Percentiles rank a stretch among this genome's conserved stretches.
These are phyloP conservation scores for Cicer cuneatum DNA, from an alignment of 306 rosid species.

Conservation along the genomic window DNA sequence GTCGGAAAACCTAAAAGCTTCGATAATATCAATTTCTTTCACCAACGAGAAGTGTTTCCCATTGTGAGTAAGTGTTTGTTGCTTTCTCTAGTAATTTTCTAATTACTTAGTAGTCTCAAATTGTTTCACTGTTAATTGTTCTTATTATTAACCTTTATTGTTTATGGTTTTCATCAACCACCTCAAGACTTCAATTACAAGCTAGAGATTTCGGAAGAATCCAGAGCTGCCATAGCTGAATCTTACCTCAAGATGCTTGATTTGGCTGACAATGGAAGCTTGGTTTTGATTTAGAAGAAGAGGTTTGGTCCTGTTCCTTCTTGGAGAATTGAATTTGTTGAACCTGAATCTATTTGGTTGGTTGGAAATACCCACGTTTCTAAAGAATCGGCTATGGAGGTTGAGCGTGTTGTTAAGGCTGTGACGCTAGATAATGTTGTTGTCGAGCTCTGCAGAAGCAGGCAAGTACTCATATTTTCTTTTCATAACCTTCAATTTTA, in stretches of 20 bases:
- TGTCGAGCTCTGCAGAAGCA: constrained; percentile 88
- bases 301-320: too few relatives aligned
- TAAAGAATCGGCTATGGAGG: constrained; percentile 61
- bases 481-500: too few relatives aligned
- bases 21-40: too few relatives aligned
- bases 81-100: too few relatives aligned
- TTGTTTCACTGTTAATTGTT: too few relatives aligned
- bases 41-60: too few relatives aligned
- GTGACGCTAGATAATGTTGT: constrained; percentile 78
- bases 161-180: constrained; percentile 63
- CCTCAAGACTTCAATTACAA: constrained; percentile 75
- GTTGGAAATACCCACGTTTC: constrained; percentile 71
- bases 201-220: constrained; percentile 56
- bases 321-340: too few relatives aligned
- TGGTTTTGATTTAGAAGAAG: constrained; percentile 73
- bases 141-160: too few relatives aligned
- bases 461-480: constrained; percentile 55
- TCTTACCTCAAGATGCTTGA: constrained; percentile 75
- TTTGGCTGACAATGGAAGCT: constrained; percentile 67
- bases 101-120: too few relatives aligned
- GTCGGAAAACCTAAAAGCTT: too few relatives aligned
- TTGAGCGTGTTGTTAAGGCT: constrained; percentile 67
- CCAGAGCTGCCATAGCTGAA: constrained; percentile 63
- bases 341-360: too few relatives aligned
- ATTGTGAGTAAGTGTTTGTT: too few relatives aligned